Percentiles rank a stretch among this genome's conserved stretches.
Conservation (phyloP, 495 filamentous ascomycete species). For the Penicillium herquei region DNA sequence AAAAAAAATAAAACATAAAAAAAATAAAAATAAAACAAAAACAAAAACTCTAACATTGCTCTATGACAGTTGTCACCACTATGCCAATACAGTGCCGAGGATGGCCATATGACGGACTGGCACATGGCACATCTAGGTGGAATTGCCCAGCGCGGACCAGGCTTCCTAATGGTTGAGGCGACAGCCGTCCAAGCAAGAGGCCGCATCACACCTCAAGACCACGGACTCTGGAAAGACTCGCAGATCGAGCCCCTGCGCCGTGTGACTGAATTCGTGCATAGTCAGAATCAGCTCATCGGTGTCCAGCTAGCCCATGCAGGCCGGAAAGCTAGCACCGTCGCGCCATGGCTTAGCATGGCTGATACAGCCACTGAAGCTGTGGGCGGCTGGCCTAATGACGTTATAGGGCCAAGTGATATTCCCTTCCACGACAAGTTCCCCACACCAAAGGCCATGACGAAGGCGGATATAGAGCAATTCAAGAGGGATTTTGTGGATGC, state of each 20-base stretch:
- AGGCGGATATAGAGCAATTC: constrained; percentile 54
- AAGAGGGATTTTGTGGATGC: constrained; percentile 56
- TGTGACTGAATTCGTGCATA: constrained; percentile 64
- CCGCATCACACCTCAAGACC: constrained; percentile 67
- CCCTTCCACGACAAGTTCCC: constrained; percentile 50
- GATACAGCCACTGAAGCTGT: constrained; percentile 50
- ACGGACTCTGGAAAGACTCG: constrained; percentile 67
- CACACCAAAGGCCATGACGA: constrained; percentile 52
- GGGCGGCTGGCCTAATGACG: constrained; percentile 62
- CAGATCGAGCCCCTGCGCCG: constrained; percentile 60
- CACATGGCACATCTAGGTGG: constrained; percentile 54
- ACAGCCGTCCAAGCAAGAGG: constrained; percentile 64
- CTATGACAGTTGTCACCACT: constrained; percentile 45
- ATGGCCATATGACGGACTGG: constrained; percentile 59
- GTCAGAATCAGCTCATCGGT: constrained; percentile 60
- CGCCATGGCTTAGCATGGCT: constrained; percentile 57
- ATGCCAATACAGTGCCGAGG: constrained; percentile 65
- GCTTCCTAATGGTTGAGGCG: constrained; percentile 65
- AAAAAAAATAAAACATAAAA: not conserved
- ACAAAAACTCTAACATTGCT: not conserved
- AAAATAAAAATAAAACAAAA: not conserved
- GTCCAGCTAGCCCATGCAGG: constrained; percentile 73
- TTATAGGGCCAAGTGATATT: constrained; percentile 51
- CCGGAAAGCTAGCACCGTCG: constrained; percentile 66
- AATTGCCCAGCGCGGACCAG: constrained; percentile 60